Evolutionary conservation across 1,139 yeast genomes (phyloP), one percentile per base, ranked within the genome.

Genomic region (Taphrina deformans): DNA sequence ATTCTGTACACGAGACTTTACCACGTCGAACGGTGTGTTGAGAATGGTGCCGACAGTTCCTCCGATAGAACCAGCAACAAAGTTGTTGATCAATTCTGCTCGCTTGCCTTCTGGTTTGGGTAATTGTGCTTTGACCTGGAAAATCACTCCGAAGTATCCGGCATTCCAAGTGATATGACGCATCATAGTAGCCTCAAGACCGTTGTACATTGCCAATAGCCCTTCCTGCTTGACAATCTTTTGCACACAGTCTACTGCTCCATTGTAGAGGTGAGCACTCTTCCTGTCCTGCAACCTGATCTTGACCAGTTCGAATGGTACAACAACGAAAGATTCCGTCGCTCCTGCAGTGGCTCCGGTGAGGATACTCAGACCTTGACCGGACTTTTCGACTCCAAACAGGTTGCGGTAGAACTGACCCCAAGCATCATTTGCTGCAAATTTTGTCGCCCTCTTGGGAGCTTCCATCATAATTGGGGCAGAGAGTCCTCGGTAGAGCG

Each of bases 291-390:
- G 99, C 73, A 95, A 82, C 79, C 96, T 84, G 75, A 93, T 93
- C 67, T 85, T 85, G 70, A 85, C 81, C 75, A 93, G 83, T 48
- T 67, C 99, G 73, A 93, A 93, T 18, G 99, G 99, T 56, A 93
- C 98, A 67, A 93, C 98, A 62, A 93, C 96, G 74, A 91, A 89
- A 3, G 97, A 85, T 78, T 93, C 99, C 63, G 96, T 88, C 55
- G 97, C 96, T 79, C 99, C 99, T 16, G 99, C 98, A 68, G 96
- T 89, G 44, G 98, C 98, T 78, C 99, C 99, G 62, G 97, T 89
- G 73, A 93, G 81, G 66, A 93, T 80, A 4, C 97, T 91, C 73
- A 93, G 80, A 14, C 89, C 84, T 79, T 92, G 98, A 69, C 82
- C 88, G 85, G 89, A 83, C 70, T 83, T 78, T 27, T 80, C 76